Evolutionary conservation across 306 rosid species (phyloP), one percentile per base, ranked within the genome.

Genomic region (Medicago truncatula): DNA sequence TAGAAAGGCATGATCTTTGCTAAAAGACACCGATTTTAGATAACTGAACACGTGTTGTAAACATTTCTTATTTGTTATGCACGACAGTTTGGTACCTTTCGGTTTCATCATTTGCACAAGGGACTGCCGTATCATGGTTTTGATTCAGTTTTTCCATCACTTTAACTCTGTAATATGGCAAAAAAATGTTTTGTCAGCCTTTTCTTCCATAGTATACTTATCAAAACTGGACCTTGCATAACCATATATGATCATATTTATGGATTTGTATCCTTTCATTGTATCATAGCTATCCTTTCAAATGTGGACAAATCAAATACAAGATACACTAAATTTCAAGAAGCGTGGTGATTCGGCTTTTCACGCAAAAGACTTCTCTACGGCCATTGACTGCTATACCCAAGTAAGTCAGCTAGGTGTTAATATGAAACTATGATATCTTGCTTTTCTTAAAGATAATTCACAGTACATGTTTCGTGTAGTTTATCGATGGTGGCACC

Each of bases 251-350:
- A 6, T 31, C 36, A 31, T 31, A 31, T 31, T 31, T 31, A 31
- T 31, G 7, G 7, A 34, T 34, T 34, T 34, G 56, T 61, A 4
- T 60, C 39, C 63, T 75, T 76, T 68, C 23, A 43, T 77, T 75
- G 20, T 58, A n/a, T 84, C 66, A 79, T 91, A 92, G 99, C 94
- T 92, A 44, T 92, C 99, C 60, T 92, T 92, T 86, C 99, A 92
- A 80, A 92, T 96, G 98, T 96, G 98, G 98, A 92, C 98, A 67
- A 90, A 87, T 78, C 97, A 96, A 86, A 89, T 96, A 88, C 98
- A 96, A 72, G 99, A 92, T 34, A 89, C 99, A 6, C 88, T 96
- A 67, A 96, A 90, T 82, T 86, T 90, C 67, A 96, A 96, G 88
- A 92, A 92, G 84, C 97, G 75, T 8, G 99, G 94, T 14, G 99